phyloP scores from a whole-genome alignment of 306 rosid species.

The Heteromeles arbutifolia region DNA sequence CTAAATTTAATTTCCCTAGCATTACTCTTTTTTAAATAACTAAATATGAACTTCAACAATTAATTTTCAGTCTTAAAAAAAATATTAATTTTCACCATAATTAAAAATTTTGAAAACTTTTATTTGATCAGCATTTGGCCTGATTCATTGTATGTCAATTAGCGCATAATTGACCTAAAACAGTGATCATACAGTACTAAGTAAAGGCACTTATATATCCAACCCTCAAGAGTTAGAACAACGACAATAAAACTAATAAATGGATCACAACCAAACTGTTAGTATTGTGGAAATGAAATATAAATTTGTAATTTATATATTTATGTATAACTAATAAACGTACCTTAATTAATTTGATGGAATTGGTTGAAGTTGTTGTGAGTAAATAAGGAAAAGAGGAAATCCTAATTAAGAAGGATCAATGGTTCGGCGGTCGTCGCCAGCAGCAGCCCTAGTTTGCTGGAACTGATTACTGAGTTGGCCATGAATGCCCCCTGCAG shows the following conservation, averaged over 20 bases:
- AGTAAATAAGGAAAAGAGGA: slow-evolving; percentile 5
- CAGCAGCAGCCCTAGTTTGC: slow-evolving; percentile 58
- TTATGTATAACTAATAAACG: background rate
- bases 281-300: background rate
- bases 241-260: background rate
- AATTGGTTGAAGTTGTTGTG: background rate
- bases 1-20: too few species aligned
- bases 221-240: background rate
- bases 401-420: slow-evolving; percentile 60
- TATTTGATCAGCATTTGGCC: background rate
- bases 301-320: background rate
- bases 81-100: background rate
- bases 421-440: slow-evolving; percentile 65
- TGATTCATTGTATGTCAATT: background rate
- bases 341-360: slow-evolving; percentile 7
- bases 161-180: background rate
- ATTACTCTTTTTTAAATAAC: too few species aligned
- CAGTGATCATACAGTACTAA: background rate
- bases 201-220: background rate
- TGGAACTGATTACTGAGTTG: slow-evolving; percentile 60
- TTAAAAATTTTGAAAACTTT: background rate
- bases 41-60: background rate
- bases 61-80: background rate
- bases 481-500: slow-evolving; percentile 50
- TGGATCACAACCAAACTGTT: too few species aligned